These are phyloP conservation scores for Secale cereale DNA, from an alignment of 176 grass and related monocot genomes.

Conservation along the genomic window DNA sequence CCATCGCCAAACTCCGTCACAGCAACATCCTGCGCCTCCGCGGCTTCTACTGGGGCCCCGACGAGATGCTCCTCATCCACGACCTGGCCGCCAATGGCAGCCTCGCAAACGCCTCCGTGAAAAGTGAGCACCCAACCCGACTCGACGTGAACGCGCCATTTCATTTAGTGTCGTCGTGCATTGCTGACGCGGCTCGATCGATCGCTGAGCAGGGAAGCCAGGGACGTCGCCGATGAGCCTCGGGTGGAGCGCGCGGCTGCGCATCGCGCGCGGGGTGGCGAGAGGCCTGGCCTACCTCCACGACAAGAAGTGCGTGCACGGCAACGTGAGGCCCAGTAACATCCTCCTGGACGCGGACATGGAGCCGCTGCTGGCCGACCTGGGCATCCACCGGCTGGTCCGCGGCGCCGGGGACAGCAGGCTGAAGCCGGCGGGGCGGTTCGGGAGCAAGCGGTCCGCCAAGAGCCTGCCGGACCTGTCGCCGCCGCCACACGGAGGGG, in stretches of 20 bases:
- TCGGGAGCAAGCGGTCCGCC: constrained; percentile 63
- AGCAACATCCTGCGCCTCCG: constrained; percentile 72
- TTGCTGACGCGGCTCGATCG: neutral
- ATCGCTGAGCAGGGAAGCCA: constrained; percentile 46
- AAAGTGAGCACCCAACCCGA: constrained; percentile 31
- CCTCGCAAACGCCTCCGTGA: constrained; percentile 70
- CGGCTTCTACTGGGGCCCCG: constrained; percentile 85
- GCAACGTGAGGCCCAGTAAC: constrained; percentile 80
- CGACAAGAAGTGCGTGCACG: constrained; percentile 81
- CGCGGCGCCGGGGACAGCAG: neutral
- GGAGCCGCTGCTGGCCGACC: constrained; percentile 74
- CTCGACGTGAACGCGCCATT: neutral
- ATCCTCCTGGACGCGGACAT: constrained; percentile 63
- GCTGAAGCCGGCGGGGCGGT: constrained; percentile 24
- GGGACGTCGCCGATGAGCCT: constrained; percentile 57
- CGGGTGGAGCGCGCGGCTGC: constrained; percentile 51
- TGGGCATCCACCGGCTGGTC: constrained; percentile 62
- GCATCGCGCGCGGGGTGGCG: constrained; percentile 75
- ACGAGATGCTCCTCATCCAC: constrained; percentile 93
- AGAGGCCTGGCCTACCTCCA: constrained; percentile 73
- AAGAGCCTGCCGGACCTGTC: constrained; percentile 58
- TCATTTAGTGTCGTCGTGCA: neutral
- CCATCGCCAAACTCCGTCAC: constrained; percentile 61
- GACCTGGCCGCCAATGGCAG: constrained; percentile 82
- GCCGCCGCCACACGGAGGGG: neutral